These are phyloP conservation scores for Xylaria sp. DNA, from an alignment of 495 filamentous ascomycete genomes.

Conservation along the genomic window DNA sequence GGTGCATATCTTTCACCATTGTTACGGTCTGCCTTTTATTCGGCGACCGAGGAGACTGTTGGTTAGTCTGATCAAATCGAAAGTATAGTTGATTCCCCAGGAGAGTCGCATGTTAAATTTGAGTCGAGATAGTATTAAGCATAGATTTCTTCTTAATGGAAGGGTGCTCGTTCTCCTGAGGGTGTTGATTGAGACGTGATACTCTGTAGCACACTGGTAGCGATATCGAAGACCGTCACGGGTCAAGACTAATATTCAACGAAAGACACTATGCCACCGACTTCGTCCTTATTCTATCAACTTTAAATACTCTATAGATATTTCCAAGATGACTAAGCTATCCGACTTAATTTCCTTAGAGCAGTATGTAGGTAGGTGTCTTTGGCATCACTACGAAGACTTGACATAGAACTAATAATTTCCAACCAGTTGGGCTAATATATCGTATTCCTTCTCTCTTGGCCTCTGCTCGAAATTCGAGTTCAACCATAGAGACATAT, in stretches of 20 bases:
- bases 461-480: not conserved
- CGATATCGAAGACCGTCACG: not conserved
- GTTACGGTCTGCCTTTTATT: not conserved
- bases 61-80: not conserved
- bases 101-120: not conserved
- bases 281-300: not conserved
- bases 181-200: not conserved
- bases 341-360: not conserved
- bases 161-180: not conserved
- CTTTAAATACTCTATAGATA: not conserved
- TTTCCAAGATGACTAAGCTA: not conserved
- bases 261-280: not conserved
- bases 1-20: not conserved
- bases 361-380: not conserved
- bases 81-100: not conserved
- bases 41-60: not conserved
- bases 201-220: not conserved
- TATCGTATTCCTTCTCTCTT: not conserved
- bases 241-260: not conserved
- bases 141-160: not conserved
- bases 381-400: not conserved
- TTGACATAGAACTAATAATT: not conserved
- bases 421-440: not conserved
- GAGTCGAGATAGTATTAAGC: not conserved
- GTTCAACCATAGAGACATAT: not conserved